Conservation (phyloP, 2,329 filamentous ascomycete genomes). For the Neofusicoccum cordaticola region DNA sequence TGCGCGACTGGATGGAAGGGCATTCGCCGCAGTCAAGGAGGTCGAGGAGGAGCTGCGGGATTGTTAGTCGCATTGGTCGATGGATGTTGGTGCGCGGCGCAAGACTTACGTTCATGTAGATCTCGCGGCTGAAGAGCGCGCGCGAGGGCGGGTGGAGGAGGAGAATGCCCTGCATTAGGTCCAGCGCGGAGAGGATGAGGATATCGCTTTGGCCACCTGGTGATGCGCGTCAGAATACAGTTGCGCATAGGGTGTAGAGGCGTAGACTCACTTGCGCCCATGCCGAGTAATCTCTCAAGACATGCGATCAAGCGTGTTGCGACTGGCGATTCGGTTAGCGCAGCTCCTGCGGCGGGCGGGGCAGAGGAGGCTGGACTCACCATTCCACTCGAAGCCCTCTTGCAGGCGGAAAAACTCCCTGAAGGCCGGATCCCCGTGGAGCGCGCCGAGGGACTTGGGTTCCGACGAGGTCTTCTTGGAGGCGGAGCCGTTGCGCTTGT, state of each 20-base stretch:
- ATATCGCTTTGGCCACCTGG: constrained; percentile 77
- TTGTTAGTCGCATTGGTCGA: neutral
- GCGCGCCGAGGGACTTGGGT: constrained; percentile 57
- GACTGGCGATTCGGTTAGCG: constrained; percentile 48
- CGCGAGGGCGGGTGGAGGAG: constrained; percentile 89
- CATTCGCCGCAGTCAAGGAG: constrained; percentile 88
- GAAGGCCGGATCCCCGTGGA: constrained; percentile 83
- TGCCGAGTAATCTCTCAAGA: constrained; percentile 80
- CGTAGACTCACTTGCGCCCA: constrained; percentile 55
- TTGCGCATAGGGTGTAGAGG: neutral
- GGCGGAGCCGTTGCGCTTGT: constrained; percentile 38
- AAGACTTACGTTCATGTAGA: constrained; percentile 81
- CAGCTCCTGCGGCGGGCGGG: neutral
- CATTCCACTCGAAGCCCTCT: constrained; percentile 96
- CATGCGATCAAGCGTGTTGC: constrained; percentile 80
- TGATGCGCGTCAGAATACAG: neutral
- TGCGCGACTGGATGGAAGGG: constrained; percentile 85
- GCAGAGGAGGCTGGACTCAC: constrained; percentile 37
- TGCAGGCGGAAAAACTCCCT: constrained; percentile 95
- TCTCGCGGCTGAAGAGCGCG: constrained; percentile 79
- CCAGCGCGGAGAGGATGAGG: constrained; percentile 81
- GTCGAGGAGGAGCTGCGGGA: constrained; percentile 74
- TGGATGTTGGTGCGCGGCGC: neutral
- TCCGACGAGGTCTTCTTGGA: constrained; percentile 29
- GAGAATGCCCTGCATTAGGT: constrained; percentile 83